Evolutionary conservation across 768 basidiomycete species (phyloP).

Genomic region (Dendrothele bispora): DNA sequence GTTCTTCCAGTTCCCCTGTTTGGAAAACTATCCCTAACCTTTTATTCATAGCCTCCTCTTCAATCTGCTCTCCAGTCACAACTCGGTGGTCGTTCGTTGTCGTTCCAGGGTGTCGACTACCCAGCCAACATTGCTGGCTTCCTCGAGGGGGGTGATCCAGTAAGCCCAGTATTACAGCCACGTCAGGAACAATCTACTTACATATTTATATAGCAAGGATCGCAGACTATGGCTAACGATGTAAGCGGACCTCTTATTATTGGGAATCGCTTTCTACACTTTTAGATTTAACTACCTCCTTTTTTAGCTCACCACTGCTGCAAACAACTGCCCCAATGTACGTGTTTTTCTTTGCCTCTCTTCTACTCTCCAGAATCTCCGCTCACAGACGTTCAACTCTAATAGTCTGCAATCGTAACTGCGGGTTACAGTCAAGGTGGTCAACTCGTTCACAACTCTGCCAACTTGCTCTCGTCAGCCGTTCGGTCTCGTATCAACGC

Average conservation of each 20-base stretch:
- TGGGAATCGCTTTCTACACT: not conserved
- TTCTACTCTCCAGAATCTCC: not conserved
- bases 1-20: too few relatives aligned
- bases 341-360: not conserved
- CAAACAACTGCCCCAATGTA: slow-evolving; percentile 15
- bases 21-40: too few relatives aligned
- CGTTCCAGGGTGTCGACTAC: slow-evolving; percentile 37
- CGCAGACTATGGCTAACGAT: slow-evolving; percentile 17
- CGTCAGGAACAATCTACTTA: too few relatives aligned
- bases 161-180: too few relatives aligned
- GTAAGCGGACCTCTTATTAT: too few relatives aligned
- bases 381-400: too few relatives aligned
- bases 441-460: slow-evolving; percentile 19
- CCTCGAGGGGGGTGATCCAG: slow-evolving; percentile 35
- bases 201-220: too few relatives aligned
- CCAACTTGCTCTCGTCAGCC: slow-evolving; percentile 12
- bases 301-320: slow-evolving; percentile 15
- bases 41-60: slow-evolving; percentile 38
- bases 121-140: slow-evolving; percentile 35
- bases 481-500: slow-evolving; percentile 14
- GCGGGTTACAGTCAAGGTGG: slow-evolving; percentile 19
- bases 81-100: slow-evolving; percentile 28
- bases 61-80: slow-evolving; percentile 26
- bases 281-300: not conserved
- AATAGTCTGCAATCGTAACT: slow-evolving; percentile 13